Evolutionary conservation across 2,329 filamentous ascomycete species (phyloP).

Genomic region (Sclerotinia sclerotiorum): DNA sequence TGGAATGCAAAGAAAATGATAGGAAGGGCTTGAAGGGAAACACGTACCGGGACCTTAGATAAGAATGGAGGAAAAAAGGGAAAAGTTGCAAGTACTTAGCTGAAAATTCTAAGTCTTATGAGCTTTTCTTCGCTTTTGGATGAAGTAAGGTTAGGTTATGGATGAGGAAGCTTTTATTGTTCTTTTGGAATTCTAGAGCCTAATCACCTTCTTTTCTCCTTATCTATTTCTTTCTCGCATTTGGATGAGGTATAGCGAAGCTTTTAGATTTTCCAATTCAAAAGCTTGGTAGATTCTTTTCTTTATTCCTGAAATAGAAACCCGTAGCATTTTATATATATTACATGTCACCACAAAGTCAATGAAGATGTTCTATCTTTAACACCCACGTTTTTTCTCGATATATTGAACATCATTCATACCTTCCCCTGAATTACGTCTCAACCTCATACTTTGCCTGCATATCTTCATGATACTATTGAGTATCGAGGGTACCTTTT

Average conservation of each 20-base stretch:
- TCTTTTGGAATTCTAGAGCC: not conserved
- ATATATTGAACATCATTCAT: not conserved
- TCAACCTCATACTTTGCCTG: not conserved
- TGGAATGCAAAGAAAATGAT: not conserved
- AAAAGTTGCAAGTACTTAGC: too few relatives aligned
- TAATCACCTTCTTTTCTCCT: not conserved
- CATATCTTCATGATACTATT: not conserved
- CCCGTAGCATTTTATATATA: not conserved
- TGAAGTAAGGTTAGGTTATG: not conserved
- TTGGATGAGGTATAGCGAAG: not conserved
- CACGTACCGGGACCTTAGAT: too few relatives aligned
- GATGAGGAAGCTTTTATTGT: constrained; percentile 3
- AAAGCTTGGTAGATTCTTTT: not conserved
- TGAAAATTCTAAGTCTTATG: not conserved
- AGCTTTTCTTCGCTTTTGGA: not conserved
- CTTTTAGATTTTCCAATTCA: not conserved
- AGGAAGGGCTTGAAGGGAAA: not conserved
- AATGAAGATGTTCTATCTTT: not conserved
- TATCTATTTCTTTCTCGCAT: not conserved
- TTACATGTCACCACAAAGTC: not conserved
- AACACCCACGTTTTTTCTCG: not conserved
- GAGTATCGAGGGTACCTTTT: not conserved
- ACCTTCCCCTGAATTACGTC: not conserved
- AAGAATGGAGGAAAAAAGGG: not conserved
- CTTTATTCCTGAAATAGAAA: constrained; percentile 11